Base-by-base conservation (phyloP, 345 rosid species). In the Arabidopsis suecica region DNA sequence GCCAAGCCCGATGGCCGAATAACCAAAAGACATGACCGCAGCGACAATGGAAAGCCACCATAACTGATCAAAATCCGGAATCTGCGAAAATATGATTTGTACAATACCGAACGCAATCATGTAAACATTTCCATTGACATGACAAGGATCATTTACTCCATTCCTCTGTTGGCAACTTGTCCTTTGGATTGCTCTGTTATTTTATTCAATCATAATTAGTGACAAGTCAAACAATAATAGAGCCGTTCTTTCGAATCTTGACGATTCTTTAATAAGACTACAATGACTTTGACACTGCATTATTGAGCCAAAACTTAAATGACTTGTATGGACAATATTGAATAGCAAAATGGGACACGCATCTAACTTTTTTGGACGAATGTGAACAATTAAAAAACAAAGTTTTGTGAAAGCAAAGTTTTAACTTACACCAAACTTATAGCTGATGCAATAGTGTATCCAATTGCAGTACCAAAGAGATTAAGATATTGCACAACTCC, bases 1-100 rank as follows among this genome's bases (percentile, higher is more conserved):
- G 25, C 84, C 93, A 5, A 92, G 91, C 0, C 97, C 96, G n/a
- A 92, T 87, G 12, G 80, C 14, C 0, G 96, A 89, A 80, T 89
- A 89, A 55, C 87, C 86, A 61, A 92, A 92, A 40, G 93, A 89
- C 97, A 92, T 92, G 77, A 87, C 84, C 0, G 97, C 93, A 0
- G 96, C 97, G 0, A 92, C 66, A 40, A 83, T 74, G 50, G 97
- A 92, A 13, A 89, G 93, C 96, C 96, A 92, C 86, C 85, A 86
- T 50, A 92, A 78, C 83, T 86, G 93, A 72, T 88, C 88, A 78
- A 89, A 87, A 56, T 85, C 93, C 0, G 92, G 96, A 72, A 92
- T 92, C 71, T 92, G 97, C 9, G 97, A 92, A 76, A 86, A 71
- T 16, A 89, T 0, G 25, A 89, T 82, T 65, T 92, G 81, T 1